phyloP scores from a whole-genome alignment of 2,329 filamentous ascomycete species.

The Ophiosphaerella narmari region DNA sequence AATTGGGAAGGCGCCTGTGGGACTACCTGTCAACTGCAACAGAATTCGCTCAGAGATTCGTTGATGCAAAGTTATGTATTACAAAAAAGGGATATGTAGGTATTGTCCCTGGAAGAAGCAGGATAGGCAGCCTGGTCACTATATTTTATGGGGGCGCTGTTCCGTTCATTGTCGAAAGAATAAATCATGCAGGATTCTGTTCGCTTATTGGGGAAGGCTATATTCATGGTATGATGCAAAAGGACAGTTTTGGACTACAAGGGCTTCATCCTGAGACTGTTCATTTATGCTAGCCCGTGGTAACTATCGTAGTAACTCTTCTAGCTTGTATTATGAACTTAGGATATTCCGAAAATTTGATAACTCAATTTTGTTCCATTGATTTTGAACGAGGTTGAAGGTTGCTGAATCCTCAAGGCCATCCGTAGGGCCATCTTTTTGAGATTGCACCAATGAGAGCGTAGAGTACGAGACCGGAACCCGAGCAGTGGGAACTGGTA shows the following conservation, averaged over 20 bases:
- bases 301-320: not conserved
- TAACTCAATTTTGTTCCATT: too few relatives aligned
- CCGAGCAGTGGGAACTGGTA: too few relatives aligned
- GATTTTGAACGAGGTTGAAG: too few relatives aligned
- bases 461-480: too few relatives aligned
- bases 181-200: not conserved
- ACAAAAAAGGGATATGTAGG: conserved; percentile 1
- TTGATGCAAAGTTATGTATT: not conserved
- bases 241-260: not conserved
- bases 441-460: too few relatives aligned
- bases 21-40: not conserved
- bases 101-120: not conserved
- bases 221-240: conserved; percentile 1
- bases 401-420: too few relatives aligned
- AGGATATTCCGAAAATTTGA: too few relatives aligned
- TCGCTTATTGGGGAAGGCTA: conserved; percentile 1
- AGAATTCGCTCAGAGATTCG: not conserved
- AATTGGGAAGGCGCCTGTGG: too few relatives aligned
- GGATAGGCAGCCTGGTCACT: not conserved
- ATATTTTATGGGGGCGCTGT: not conserved
- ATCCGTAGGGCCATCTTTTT: too few relatives aligned
- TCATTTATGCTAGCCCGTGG: too few relatives aligned
- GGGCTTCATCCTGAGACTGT: too few relatives aligned
- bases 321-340: too few relatives aligned
- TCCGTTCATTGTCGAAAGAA: conserved; percentile 2